Base-by-base conservation (phyloP, 75 land plant genomes). In the Pinus albicaulis region DNA sequence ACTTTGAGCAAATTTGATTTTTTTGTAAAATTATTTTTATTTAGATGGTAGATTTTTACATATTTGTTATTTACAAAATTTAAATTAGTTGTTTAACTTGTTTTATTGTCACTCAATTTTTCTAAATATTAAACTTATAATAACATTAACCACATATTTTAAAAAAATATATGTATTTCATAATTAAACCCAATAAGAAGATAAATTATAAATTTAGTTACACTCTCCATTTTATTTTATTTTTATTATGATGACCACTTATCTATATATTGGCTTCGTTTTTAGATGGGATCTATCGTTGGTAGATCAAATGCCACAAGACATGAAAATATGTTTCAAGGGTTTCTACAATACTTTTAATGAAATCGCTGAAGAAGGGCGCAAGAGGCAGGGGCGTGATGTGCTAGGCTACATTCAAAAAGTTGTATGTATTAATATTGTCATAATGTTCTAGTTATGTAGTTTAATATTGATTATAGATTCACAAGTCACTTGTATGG, bases 231-330 rank as follows among this genome's bases (percentile, higher is more conserved):
- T n/a, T n/a, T n/a, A n/a, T n/a, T n/a, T n/a, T n/a, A n/a, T n/a
- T n/a, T n/a, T n/a, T 5, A 38, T 19, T 61, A 8, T 61, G 10
- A n/a, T 1, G 20, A 7, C 20, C 19, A 20, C 19, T 61, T 17
- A 38, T 11, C 22, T 57, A 14, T 48, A 14, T 24, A 58, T 75
- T 56, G 11, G 56, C 48, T 76, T 60, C 55, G 48, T 24, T 44
- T 77, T 10, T 19, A 87, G 86, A 66, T 86, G 88, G 88, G 86
- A 86, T 58, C 19, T 78, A 28, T 41, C 66, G 0, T 31, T 55
- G 2, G 59, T 83, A 26, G 57, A 78, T 12, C 10, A 26, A 7
- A 80, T 80, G 26, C 79, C 83, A 25, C 38, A 63, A 25, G 78
- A 75, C 4, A 78, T 83, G 83, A 74, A 78, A 36, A 68, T 80